Base-by-base conservation (phyloP, 441 rosid species). In the Biscutella laevigata region DNA sequence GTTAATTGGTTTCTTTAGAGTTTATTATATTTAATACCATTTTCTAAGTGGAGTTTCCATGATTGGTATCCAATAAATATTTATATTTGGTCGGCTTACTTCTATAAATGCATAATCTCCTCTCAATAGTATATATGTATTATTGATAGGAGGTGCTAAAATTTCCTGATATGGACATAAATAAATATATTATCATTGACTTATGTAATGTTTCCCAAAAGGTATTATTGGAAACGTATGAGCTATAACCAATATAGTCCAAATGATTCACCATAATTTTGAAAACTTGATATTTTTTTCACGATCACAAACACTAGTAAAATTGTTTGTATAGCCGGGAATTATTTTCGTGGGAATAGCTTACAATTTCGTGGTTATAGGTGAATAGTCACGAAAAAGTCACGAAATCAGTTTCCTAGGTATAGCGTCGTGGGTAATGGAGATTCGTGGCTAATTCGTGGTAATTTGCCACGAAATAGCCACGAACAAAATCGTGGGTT, bases 131-230 rank as follows among this genome's bases (percentile, higher is more conserved):
- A 58, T 7, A 43, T 25, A 49, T 50, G 41, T 16, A 34, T 40
- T 33, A 40, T 40, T 48, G 57, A 64, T 42, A 45, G 37, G 66
- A 30, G 66, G 51, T 59, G 61, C 50, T 37, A 6, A 52, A 52
- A 44, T 59, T 59, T 59, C 57, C 61, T 52, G 44, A 45, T 51
- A 53, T 59, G 39, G 71, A 58, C 71, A 59, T 59, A 10, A 26
- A 55, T 12, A 21, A 14, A 25, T 45, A 38, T 32, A 26, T 17
- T 20, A 53, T 59, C 57, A 53, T 66, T 59, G 71, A 59, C 71
- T 59, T 38, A 25, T 66, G 61, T 39, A 45, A 57, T 66, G 66
- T 66, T 59, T 53, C 66, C 71, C 66, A 38, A 66, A 59, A 66
- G 52, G 71, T 52, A 59, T 53, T 59, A 45, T 25, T 46, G 61